Evolutionary conservation across 2,329 filamentous ascomycete genomes (phyloP).

Genomic region (Aspergillus aculeatus): DNA sequence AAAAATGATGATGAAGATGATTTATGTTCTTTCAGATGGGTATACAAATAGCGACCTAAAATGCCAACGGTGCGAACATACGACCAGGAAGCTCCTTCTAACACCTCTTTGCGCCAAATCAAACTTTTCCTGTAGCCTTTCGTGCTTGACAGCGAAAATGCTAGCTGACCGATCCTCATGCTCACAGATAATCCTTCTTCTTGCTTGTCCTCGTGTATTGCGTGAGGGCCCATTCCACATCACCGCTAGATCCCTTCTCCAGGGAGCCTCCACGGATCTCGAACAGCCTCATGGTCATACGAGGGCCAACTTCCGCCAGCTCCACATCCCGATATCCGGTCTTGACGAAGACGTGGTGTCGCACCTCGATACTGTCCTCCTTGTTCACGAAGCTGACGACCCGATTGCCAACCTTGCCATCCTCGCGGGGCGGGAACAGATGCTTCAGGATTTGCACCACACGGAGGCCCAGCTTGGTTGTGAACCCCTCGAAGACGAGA

Average conservation of each 20-base stretch:
- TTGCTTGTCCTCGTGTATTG: conserved; percentile 90
- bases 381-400: conserved; percentile 94
- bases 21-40: conserved; percentile 18
- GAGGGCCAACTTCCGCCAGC: conserved; percentile 81
- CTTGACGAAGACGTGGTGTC: conserved; percentile 90
- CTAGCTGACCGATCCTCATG: conserved; percentile 13
- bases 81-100: conserved; percentile 23
- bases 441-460: conserved; percentile 92
- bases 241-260: conserved; percentile 85
- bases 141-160: conserved; percentile 15
- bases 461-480: conserved; percentile 72
- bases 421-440: conserved; percentile 85
- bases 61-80: conserved; percentile 19
- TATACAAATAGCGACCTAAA: conserved; percentile 21
- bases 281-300: conserved; percentile 96
- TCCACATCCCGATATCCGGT: conserved; percentile 89
- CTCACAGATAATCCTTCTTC: conserved; percentile 90
- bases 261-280: conserved; percentile 88
- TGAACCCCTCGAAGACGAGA: conserved; percentile 93
- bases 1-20: not conserved
- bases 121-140: conserved; percentile 23
- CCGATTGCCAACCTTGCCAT: conserved; percentile 79
- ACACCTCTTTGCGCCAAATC: conserved; percentile 35
- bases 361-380: conserved; percentile 81
- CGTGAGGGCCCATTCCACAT: conserved; percentile 93